These are phyloP conservation scores for Cladorrhinum samala DNA, from an alignment of 495 filamentous ascomycete genomes.

Conservation along the genomic window DNA sequence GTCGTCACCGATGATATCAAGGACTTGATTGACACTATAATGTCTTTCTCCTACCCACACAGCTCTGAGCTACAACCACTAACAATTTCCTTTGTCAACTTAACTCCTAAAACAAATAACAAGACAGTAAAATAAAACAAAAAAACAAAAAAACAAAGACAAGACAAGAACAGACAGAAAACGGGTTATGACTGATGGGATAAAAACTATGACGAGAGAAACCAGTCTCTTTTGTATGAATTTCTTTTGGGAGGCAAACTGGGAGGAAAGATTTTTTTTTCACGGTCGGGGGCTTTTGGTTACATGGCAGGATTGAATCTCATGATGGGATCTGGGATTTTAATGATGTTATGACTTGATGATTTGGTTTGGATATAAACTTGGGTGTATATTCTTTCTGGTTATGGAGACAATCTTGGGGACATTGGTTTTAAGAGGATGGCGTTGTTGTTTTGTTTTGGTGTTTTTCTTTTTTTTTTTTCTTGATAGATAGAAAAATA, in stretches of 20 bases:
- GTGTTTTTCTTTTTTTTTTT: neutral
- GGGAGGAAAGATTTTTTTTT: slow-evolving; percentile 15
- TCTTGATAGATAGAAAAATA: neutral
- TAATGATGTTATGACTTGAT: neutral
- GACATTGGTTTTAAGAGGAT: neutral
- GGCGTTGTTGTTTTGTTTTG: neutral
- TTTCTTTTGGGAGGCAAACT: slow-evolving; percentile 1
- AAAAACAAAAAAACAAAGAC: neutral
- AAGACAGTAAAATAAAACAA: neutral
- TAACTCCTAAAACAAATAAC: neutral
- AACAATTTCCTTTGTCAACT: neutral
- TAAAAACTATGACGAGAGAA: slow-evolving; percentile 6
- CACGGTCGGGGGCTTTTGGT: slow-evolving; percentile 11
- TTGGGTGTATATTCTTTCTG: no score
- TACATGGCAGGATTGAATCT: neutral
- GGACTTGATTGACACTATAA: no score
- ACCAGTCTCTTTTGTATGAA: slow-evolving; percentile 1
- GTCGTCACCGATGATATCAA: no score
- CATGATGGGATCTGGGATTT: neutral
- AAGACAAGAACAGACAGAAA: neutral
- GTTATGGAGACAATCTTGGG: neutral
- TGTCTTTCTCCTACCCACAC: neutral
- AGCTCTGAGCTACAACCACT: neutral
- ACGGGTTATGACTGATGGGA: neutral
- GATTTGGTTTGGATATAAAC: no score